Percentiles rank a stretch among this genome's conserved stretches.
Evolutionary conservation across 2,329 filamentous ascomycete genomes (phyloP).

Genomic region (Fusarium luffae): DNA sequence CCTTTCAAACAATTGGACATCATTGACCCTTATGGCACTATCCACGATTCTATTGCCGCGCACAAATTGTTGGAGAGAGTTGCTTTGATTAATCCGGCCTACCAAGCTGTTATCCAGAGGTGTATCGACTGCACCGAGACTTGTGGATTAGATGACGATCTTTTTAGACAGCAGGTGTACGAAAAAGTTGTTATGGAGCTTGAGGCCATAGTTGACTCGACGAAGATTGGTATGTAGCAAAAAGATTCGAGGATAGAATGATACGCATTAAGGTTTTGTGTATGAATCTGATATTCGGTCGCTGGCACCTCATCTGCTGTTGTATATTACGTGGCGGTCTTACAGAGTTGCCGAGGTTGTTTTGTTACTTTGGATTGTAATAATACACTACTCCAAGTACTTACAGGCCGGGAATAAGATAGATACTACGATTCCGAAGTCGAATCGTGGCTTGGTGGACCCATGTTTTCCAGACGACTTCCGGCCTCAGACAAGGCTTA

Average conservation of each 20-base stretch:
- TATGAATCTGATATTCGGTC: too few species aligned
- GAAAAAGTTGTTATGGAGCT: conserved; percentile 19
- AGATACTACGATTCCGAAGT: background rate
- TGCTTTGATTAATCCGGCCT: conserved; percentile 1
- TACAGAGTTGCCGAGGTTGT: too few species aligned
- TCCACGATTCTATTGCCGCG: background rate
- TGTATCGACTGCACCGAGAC: conserved; percentile 22
- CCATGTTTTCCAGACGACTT: background rate
- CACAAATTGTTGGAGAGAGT: conserved; percentile 12
- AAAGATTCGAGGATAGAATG: too few species aligned
- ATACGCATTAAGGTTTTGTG: too few species aligned
- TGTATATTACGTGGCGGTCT: too few species aligned
- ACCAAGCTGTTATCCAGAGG: conserved; percentile 13
- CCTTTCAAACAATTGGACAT: fast-evolving
- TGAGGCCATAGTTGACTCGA: conserved; percentile 15
- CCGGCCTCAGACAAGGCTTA: background rate
- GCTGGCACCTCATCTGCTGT: too few species aligned
- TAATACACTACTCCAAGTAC: background rate
- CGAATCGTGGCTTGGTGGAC: background rate
- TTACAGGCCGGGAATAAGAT: background rate
- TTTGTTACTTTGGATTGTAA: fast-evolving
- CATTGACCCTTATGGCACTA: background rate
- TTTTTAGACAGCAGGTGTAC: conserved; percentile 14
- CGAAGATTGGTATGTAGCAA: conserved; percentile 2
- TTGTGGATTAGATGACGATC: conserved; percentile 17